phyloP scores from a whole-genome alignment of 768 basidiomycete species.

The Infundibulicybe gibba region DNA sequence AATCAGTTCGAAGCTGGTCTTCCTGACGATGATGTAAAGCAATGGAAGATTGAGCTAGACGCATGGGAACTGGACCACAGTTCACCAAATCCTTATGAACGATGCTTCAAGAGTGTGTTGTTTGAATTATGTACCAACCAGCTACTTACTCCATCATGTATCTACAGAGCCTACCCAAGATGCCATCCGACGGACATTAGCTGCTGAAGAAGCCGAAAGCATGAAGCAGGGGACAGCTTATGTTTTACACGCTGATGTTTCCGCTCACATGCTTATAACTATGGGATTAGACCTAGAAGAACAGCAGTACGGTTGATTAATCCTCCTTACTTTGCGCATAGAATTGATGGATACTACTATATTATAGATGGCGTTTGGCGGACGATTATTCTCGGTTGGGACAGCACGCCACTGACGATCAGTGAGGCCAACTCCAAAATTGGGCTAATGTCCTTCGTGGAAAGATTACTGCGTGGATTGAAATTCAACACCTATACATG shows the following conservation, averaged over 20 bases:
- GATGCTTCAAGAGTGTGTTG: neutral
- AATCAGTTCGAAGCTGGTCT: constrained; percentile 3
- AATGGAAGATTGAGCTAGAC: constrained; percentile 3
- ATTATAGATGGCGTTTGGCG: neutral
- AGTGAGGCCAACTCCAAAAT: neutral
- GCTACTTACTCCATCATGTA: neutral
- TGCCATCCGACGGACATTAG: neutral
- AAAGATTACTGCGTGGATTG: neutral
- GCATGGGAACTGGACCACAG: constrained; percentile 4
- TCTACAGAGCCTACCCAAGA: constrained; percentile 2
- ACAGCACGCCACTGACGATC: neutral
- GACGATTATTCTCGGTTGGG: neutral
- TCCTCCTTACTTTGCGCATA: neutral
- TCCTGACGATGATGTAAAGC: neutral
- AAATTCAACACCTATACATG: no score
- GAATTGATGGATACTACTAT: neutral
- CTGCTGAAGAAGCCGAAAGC: neutral
- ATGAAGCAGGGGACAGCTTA: constrained; percentile 4
- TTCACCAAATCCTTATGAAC: constrained; percentile 6
- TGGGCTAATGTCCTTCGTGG: neutral
- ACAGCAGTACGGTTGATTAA: constrained; percentile 4
- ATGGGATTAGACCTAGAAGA: constrained; percentile 8
- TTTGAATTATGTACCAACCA: neutral
- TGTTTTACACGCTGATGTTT: constrained; percentile 2
- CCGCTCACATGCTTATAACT: constrained; percentile 2